Evolutionary conservation across 306 rosid species (phyloP).

Genomic region (Phaseolus lunatus): DNA sequence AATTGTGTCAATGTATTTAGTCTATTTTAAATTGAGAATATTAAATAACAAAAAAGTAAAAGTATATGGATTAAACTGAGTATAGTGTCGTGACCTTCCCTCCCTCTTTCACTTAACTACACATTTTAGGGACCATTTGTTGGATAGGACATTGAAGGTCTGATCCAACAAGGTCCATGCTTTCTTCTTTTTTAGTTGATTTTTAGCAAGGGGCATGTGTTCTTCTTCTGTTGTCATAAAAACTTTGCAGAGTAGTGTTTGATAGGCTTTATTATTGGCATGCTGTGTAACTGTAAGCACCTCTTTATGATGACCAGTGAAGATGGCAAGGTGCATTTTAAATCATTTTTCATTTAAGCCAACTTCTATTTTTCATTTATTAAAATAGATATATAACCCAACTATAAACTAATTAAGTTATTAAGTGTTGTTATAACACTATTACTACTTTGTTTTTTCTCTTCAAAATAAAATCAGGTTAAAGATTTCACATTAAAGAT

Average conservation of each 20-base stretch:
- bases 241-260: not conserved
- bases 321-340: not conserved
- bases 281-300: not conserved
- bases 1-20: not conserved
- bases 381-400: no score
- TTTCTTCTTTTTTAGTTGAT: not conserved
- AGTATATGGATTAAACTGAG: not conserved
- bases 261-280: not conserved
- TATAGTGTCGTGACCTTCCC: not conserved
- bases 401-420: not conserved
- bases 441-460: not conserved
- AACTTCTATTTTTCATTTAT: no score
- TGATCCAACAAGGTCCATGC: not conserved
- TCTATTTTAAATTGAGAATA: not conserved
- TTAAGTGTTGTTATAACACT: not conserved
- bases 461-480: not conserved
- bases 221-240: slow-evolving; percentile 4
- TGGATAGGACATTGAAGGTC: not conserved
- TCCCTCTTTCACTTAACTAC: no score
- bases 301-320: not conserved
- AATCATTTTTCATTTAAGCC: not conserved
- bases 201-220: not conserved
- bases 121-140: not conserved
- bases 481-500: no score
- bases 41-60: not conserved